Evolutionary conservation across 176 grass and related monocot species (phyloP).

Genomic region (Panicum miliaceum): DNA sequence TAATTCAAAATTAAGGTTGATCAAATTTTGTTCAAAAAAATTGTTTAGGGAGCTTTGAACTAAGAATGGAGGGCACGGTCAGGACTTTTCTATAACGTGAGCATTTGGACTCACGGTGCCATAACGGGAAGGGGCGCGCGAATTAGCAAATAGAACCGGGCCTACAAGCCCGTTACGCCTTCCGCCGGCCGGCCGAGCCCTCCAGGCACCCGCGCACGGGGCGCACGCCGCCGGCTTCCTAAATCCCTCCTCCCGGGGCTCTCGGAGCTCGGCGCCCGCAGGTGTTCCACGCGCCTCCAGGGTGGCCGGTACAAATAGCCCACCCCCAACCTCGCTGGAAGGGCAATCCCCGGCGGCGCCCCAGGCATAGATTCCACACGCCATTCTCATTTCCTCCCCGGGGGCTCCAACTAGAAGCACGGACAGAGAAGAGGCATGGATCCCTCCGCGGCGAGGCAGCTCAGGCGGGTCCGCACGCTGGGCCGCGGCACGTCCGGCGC

Average conservation of each 20-base stretch:
- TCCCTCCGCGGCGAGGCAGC: conserved; percentile 6
- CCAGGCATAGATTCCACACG: neutral
- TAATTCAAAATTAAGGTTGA: too few species aligned
- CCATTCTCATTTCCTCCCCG: neutral
- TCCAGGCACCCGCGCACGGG: neutral
- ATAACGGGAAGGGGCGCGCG: neutral
- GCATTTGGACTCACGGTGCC: neutral
- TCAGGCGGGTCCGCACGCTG: conserved; percentile 36
- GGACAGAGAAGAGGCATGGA: neutral
- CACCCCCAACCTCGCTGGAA: neutral
- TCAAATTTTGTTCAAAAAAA: too few species aligned
- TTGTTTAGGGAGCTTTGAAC: too few species aligned
- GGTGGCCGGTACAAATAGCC: neutral
- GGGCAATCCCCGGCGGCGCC: neutral
- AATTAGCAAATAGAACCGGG: neutral
- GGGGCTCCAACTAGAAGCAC: neutral
- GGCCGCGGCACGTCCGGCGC: conserved; percentile 58
- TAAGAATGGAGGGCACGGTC: too few species aligned
- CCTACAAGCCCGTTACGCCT: conserved; percentile 33
- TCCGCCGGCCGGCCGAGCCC: neutral
- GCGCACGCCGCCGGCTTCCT: neutral
- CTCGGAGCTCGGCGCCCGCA: neutral
- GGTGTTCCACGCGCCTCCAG: neutral
- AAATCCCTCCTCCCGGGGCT: neutral
- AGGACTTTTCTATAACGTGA: neutral